Evolutionary conservation across 148 eudicot species (phyloP).

Genomic region (Rhododendron vialii): DNA sequence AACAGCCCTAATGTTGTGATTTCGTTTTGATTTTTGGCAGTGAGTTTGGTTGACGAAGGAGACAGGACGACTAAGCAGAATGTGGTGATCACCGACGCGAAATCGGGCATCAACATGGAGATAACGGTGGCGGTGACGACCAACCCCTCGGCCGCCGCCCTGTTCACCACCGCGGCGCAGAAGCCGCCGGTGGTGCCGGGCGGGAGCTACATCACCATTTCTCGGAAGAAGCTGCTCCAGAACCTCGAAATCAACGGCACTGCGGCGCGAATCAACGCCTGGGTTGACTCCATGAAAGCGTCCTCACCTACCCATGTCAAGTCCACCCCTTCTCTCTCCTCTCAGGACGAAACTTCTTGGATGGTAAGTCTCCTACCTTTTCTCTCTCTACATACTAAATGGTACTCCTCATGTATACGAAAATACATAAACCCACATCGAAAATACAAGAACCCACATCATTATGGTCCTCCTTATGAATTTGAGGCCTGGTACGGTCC

Average conservation of each 20-base stretch:
- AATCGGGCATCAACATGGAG: slow-evolving; percentile 15
- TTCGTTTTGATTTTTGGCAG: neutral
- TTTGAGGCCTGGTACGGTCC: too few species aligned
- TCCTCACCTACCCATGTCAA: slow-evolving; percentile 21
- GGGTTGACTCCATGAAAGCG: neutral
- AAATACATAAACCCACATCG: neutral
- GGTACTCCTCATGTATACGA: too few species aligned
- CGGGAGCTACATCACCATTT: neutral
- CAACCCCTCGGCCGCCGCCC: slow-evolving; percentile 8
- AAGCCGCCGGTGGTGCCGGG: slow-evolving; percentile 27
- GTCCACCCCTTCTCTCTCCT: slow-evolving; percentile 24
- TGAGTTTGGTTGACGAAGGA: neutral
- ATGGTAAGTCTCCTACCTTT: slow-evolving; percentile 18
- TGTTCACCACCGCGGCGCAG: slow-evolving; percentile 27
- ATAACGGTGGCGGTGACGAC: slow-evolving; percentile 25
- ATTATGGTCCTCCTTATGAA: neutral
- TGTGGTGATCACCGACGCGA: slow-evolving; percentile 38
- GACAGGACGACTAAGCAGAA: slow-evolving; percentile 40
- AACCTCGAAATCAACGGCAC: neutral
- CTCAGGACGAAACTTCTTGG: slow-evolving; percentile 35
- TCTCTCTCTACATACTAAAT: too few species aligned
- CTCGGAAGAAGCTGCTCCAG: neutral
- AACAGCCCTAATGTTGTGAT: neutral
- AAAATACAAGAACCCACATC: neutral
- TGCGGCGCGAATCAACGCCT: neutral